Conservation (phyloP, 2,329 filamentous ascomycete genomes). For the Cryphonectria parasitica region DNA sequence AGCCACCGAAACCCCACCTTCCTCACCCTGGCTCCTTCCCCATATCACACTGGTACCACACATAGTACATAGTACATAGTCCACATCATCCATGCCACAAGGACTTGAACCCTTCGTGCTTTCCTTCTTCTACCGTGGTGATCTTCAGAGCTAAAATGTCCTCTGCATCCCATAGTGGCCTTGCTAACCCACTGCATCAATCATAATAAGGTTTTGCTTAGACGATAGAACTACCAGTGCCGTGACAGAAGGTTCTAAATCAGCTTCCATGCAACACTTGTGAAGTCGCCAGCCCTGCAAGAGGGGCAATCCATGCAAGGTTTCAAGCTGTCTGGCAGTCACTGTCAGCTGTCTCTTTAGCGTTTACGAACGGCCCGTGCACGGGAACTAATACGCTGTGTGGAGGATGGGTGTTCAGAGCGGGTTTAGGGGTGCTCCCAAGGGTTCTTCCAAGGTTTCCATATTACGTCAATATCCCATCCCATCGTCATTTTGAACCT, state of each 20-base stretch:
- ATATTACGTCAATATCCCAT: neutral
- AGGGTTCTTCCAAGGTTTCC: neutral
- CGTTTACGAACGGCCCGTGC: neutral
- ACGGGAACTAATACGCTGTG: slow-evolving; percentile 1
- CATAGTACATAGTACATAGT: too few relatives aligned
- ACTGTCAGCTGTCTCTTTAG: neutral
- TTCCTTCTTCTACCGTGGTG: neutral
- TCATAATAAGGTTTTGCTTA: neutral
- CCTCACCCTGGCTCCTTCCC: neutral
- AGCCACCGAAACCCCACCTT: slow-evolving; percentile 25
- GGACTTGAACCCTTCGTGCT: neutral
- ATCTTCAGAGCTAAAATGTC: neutral
- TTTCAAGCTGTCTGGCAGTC: neutral
- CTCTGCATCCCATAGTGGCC: neutral
- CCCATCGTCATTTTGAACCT: neutral
- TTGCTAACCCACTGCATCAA: neutral
- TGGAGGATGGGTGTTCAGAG: neutral
- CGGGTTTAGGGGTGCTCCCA: neutral
- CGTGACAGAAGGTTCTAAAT: neutral
- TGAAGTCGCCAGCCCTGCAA: neutral
- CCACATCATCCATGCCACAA: neutral
- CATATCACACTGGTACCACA: neutral
- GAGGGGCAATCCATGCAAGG: neutral
- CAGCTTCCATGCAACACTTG: neutral
- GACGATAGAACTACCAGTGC: neutral